Evolutionary conservation across 495 filamentous ascomycete species (phyloP).

Genomic region (Patellaria atrata): DNA sequence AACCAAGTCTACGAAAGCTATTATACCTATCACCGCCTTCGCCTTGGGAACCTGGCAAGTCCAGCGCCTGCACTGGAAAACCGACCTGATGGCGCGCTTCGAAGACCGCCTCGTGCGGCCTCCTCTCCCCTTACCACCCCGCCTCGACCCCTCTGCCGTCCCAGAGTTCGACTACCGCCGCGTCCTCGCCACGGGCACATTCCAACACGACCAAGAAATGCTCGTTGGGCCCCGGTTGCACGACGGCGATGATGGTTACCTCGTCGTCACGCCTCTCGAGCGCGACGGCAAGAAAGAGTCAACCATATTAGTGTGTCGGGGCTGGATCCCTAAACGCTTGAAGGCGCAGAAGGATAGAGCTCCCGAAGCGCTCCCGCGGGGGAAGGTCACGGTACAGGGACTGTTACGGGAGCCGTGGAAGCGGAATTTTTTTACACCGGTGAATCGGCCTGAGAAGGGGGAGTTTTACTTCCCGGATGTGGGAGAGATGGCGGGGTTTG

Average conservation of each 20-base stretch:
- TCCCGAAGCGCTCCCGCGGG: slow-evolving; percentile 45
- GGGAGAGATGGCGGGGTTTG: slow-evolving; percentile 73
- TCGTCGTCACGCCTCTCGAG: slow-evolving; percentile 84
- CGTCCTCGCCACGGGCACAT: slow-evolving; percentile 58
- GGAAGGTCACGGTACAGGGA: slow-evolving; percentile 64
- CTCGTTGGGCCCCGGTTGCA: slow-evolving; percentile 77
- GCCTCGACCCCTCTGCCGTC: slow-evolving; percentile 64
- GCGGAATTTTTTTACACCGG: slow-evolving; percentile 94
- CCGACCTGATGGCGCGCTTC: slow-evolving; percentile 71
- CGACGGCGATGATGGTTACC: slow-evolving; percentile 78
- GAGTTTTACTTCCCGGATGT: slow-evolving; percentile 96
- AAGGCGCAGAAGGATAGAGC: slow-evolving; percentile 44
- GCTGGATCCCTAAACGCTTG: slow-evolving; percentile 71
- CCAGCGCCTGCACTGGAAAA: slow-evolving; percentile 86
- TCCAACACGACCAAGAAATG: slow-evolving; percentile 89
- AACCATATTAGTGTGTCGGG: slow-evolving; percentile 61
- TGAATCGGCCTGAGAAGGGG: slow-evolving; percentile 63
- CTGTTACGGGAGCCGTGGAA: slow-evolving; percentile 80
- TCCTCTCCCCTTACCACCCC: slow-evolving; percentile 76
- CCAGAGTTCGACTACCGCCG: slow-evolving; percentile 85
- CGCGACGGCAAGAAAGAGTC: slow-evolving; percentile 37
- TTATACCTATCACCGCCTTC: slow-evolving; percentile 87
- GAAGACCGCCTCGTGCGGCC: slow-evolving; percentile 76
- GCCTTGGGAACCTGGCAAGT: slow-evolving; percentile 89
- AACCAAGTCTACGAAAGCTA: slow-evolving; percentile 33